Conservation (phyloP, 192 early-diverging fungal species). For the Borealophlyctis nickersoniae region DNA sequence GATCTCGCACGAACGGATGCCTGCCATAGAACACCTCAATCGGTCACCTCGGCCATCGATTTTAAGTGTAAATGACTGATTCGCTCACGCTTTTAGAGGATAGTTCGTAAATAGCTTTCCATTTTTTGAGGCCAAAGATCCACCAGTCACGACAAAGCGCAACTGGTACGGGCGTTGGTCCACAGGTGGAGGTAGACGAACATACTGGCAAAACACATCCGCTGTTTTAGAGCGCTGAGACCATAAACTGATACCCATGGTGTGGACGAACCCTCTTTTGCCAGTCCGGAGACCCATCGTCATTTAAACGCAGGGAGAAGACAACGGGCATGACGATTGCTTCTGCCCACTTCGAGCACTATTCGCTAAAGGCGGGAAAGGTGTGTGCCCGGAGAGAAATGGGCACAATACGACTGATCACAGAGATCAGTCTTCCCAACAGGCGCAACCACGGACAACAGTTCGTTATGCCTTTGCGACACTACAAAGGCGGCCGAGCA, state of each 20-base stretch:
- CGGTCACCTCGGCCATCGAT: slow-evolving; percentile 10
- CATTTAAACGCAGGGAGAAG: slow-evolving; percentile 51
- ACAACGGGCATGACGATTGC: slow-evolving; percentile 36
- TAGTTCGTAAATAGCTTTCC: slow-evolving; percentile 85
- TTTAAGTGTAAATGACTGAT: not conserved
- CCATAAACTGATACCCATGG: not conserved
- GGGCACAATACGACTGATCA: no score
- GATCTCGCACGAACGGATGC: slow-evolving; percentile 2
- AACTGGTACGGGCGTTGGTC: slow-evolving; percentile 57
- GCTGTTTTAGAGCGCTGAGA: not conserved
- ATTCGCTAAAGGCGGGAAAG: no score
- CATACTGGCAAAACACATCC: slow-evolving; percentile 52
- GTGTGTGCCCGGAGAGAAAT: no score
- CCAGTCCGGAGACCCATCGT: slow-evolving; percentile 57
- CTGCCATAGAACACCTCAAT: slow-evolving; percentile 20
- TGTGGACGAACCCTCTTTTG: slow-evolving; percentile 42
- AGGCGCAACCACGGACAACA: no score
- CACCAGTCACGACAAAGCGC: slow-evolving; percentile 77
- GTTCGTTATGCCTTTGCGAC: no score
- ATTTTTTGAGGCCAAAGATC: slow-evolving; percentile 66
- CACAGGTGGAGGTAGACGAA: slow-evolving; percentile 70
- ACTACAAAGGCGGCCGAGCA: no score
- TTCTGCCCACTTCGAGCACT: no score
- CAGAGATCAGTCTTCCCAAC: no score
- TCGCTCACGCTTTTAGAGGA: slow-evolving; percentile 65